Conservation (phyloP, 2,329 filamentous ascomycete genomes). For the Nigrospora sphaerica region DNA sequence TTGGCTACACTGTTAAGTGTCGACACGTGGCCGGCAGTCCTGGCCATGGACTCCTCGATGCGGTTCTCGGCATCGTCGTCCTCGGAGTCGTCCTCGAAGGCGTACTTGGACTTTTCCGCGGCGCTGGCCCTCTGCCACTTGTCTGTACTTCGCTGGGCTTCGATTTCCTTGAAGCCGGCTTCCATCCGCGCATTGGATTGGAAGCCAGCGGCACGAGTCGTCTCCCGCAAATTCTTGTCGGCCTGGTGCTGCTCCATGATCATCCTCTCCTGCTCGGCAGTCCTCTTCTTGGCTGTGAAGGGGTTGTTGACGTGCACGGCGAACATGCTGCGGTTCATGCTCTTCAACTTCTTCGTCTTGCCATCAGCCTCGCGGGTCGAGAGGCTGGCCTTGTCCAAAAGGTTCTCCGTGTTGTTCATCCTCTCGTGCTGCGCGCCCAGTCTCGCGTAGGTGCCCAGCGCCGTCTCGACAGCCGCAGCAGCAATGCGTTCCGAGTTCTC, state of each 20-base stretch:
- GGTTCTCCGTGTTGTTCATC: conserved; percentile 74
- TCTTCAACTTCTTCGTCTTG: conserved; percentile 76
- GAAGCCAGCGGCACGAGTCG: conserved; percentile 50
- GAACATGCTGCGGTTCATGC: conserved; percentile 85
- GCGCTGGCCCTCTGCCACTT: conserved; percentile 28
- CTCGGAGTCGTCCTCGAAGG: conserved; percentile 62
- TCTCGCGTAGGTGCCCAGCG: conserved; percentile 63
- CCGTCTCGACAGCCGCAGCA: conserved; percentile 63
- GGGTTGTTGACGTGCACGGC: conserved; percentile 72
- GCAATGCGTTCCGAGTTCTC: conserved; percentile 63
- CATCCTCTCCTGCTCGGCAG: conserved; percentile 57
- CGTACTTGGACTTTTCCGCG: conserved; percentile 64
- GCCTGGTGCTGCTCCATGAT: conserved; percentile 62
- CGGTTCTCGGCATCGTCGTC: conserved; percentile 41
- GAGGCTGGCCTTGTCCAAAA: conserved; percentile 72
- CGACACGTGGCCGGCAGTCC: conserved; percentile 61
- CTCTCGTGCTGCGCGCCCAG: conserved; percentile 74
- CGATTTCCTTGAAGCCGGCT: conserved; percentile 23
- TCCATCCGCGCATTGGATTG: conserved; percentile 48
- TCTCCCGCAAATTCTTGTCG: conserved; percentile 59
- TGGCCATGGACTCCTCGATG: conserved; percentile 60
- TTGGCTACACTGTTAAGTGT: conserved; percentile 67
- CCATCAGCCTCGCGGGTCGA: conserved; percentile 73
- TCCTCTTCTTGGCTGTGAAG: conserved; percentile 64
- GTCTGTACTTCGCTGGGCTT: conserved; percentile 1